Evolutionary conservation across 2,329 filamentous ascomycete species (phyloP), one percentile per base, ranked within the genome.

Genomic region (Plectosphaerella cucumerina): DNA sequence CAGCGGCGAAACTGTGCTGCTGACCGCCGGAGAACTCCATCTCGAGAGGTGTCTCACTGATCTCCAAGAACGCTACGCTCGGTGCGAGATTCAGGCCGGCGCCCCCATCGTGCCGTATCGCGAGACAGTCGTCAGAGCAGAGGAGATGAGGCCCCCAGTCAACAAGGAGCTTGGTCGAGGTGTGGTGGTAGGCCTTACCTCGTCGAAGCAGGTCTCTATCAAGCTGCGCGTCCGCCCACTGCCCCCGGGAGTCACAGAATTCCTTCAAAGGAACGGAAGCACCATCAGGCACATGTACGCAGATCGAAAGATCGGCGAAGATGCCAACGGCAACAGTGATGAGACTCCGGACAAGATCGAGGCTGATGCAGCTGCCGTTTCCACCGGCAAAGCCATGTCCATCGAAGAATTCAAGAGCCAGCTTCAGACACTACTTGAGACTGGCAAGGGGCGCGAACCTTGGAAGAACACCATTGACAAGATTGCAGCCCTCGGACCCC

Each of bases 31-130:
- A 49, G 94, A 99, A 68, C 66, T 99, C 58, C 94, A 99, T 71
- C 77, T 99, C 3, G 94, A 99, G 69, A 80, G 94, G 51, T 99
- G 94, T 65, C 69, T 99, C 53, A 96, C 94, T 49, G 94, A 99
- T 72, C 76, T 99, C 22, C 82, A 90, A 55, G 94, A 99, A 65
- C 80, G 94, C 5, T 99, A 96, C 64, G 93, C 94, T 6, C 86
- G 84, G 56, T 97, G 95, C 64, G 93, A 97, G 58, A 92, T 99
- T 48, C 93, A 97, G 64, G 90, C 90, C 23, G 92, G 94, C 51
- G 89, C 90, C 42, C 89, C 94, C 1, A 97, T 99, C 54, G 94
- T 99, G 14, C 94, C 94, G 0, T 99, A 96, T 68, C 81, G 92
- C 51, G 94, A 99, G 71, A 94, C 90, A 0, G 96, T 96, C 52